phyloP scores from a whole-genome alignment of 2,329 filamentous ascomycete species.

The Aspergillus proliferans region DNA sequence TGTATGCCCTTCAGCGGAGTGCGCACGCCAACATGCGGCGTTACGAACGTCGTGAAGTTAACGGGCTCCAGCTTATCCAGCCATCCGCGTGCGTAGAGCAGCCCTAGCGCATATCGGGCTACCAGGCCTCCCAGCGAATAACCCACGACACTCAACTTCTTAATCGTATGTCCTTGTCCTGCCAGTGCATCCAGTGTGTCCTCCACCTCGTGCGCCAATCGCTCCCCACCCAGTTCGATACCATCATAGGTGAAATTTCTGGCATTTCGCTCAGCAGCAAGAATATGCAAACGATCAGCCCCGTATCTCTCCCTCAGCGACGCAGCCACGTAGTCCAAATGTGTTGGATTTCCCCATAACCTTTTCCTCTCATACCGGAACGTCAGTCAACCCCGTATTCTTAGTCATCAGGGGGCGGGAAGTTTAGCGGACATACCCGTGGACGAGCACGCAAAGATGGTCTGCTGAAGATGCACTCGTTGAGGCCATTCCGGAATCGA shows the following conservation, averaged over 20 bases:
- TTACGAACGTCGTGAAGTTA: conserved; percentile 92
- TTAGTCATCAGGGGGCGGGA: conserved; percentile 3
- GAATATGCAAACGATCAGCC: conserved; percentile 49
- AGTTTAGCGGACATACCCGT: conserved; percentile 44
- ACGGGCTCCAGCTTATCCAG: conserved; percentile 75
- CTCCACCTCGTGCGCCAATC: conserved; percentile 59
- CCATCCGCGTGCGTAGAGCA: conserved; percentile 73
- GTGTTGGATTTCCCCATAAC: conserved; percentile 56
- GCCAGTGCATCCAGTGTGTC: conserved; percentile 50
- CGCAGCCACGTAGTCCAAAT: conserved; percentile 50
- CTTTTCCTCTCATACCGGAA: conserved; percentile 23
- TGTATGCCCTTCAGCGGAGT: conserved; percentile 61
- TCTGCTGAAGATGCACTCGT: conserved; percentile 14
- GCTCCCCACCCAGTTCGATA: conserved; percentile 63
- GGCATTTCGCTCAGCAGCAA: conserved; percentile 51
- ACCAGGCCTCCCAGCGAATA: conserved; percentile 88
- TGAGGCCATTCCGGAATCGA: neutral
- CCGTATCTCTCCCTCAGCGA: conserved; percentile 46
- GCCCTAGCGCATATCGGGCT: conserved; percentile 75
- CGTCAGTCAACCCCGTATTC: neutral
- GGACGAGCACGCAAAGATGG: conserved; percentile 57
- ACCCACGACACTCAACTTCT: conserved; percentile 77
- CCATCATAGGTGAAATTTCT: conserved; percentile 59
- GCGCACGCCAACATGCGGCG: conserved; percentile 72
- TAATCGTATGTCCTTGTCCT: conserved; percentile 62